Evolutionary conservation across 805 yeast species (phyloP).

Genomic region (Ogataea sp.): DNA sequence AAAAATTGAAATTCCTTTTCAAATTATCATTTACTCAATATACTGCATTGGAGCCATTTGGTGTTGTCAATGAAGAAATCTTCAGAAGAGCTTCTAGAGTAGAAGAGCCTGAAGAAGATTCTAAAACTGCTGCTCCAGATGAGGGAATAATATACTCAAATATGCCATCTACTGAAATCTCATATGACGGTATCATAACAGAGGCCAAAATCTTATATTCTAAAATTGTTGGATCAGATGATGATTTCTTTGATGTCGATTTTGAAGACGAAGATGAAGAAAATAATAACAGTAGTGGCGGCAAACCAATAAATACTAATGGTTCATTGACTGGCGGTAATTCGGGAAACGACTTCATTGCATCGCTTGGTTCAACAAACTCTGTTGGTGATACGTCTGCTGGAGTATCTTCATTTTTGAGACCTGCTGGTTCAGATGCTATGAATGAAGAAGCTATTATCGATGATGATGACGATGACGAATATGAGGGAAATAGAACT

Average conservation of each 20-base stretch:
- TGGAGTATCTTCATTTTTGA: constrained; percentile 4
- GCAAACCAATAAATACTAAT: too few relatives aligned
- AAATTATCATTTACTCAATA: constrained; percentile 56
- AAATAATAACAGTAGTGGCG: neutral
- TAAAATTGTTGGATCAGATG: constrained; percentile 83
- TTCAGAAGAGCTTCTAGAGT: constrained; percentile 25
- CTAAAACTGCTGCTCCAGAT: constrained; percentile 32
- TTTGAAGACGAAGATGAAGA: constrained; percentile 88
- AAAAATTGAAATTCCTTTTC: constrained; percentile 52
- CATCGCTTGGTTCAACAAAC: too few relatives aligned
- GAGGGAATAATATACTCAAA: constrained; percentile 39
- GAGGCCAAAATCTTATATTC: constrained; percentile 72
- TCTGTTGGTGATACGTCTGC: constrained; percentile 8
- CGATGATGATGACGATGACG: constrained; percentile 13
- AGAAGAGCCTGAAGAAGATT: constrained; percentile 14
- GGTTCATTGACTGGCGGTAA: too few relatives aligned
- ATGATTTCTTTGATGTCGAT: constrained; percentile 93
- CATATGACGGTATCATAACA: constrained; percentile 85
- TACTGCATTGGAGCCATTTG: constrained; percentile 48
- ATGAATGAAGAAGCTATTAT: constrained; percentile 28
- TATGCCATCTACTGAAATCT: constrained; percentile 78
- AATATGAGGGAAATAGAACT: constrained; percentile 4
- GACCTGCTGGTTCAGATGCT: constrained; percentile 23
- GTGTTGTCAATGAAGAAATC: constrained; percentile 36
- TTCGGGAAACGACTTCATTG: too few relatives aligned